phyloP scores from a whole-genome alignment of 2,329 filamentous ascomycete species.

The Thermoascus crustaceus region DNA sequence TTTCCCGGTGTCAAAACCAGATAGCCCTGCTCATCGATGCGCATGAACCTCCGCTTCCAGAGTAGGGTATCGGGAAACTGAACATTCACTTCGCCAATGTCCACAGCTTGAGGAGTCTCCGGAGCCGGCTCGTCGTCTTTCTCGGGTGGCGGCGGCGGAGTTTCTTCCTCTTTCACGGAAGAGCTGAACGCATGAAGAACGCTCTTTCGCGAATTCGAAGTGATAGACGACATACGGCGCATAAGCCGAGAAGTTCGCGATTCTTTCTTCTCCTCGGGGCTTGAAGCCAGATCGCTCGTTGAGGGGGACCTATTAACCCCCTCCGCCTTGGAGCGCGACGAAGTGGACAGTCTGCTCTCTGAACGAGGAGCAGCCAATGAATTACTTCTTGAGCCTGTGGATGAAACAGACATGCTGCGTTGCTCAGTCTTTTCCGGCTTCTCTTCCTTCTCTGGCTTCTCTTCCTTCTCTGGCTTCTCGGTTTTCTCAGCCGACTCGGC shows the following conservation, averaged over 20 bases:
- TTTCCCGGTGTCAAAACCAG: constrained; percentile 68
- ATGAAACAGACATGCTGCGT: constrained; percentile 33
- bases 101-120: constrained; percentile 47
- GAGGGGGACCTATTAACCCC: constrained; percentile 26
- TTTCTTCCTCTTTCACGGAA: constrained; percentile 29
- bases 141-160: constrained; percentile 25
- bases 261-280: constrained; percentile 44
- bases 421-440: constrained; percentile 22
- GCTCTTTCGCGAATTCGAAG: constrained; percentile 44
- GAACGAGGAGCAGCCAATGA: constrained; percentile 31
- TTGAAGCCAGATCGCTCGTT: constrained; percentile 25
- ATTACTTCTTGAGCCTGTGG: constrained; percentile 28
- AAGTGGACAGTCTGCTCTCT: constrained; percentile 33
- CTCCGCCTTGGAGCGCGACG: constrained; percentile 32
- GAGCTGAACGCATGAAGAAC: constrained; percentile 30
- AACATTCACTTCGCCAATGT: constrained; percentile 86
- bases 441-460: too few relatives aligned
- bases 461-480: too few relatives aligned
- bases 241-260: constrained; percentile 55
- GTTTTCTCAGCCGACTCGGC: too few relatives aligned
- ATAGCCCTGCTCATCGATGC: constrained; percentile 74
- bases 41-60: constrained; percentile 89
- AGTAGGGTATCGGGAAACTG: constrained; percentile 94
- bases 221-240: constrained; percentile 57
- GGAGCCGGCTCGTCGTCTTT: constrained; percentile 9